A percentile compares a stretch with the other conserved stretches of the same genome.
Evolutionary conservation across 371 early-diverging fungal genomes (phyloP).

Genomic region (Apophysomyces elegans): DNA sequence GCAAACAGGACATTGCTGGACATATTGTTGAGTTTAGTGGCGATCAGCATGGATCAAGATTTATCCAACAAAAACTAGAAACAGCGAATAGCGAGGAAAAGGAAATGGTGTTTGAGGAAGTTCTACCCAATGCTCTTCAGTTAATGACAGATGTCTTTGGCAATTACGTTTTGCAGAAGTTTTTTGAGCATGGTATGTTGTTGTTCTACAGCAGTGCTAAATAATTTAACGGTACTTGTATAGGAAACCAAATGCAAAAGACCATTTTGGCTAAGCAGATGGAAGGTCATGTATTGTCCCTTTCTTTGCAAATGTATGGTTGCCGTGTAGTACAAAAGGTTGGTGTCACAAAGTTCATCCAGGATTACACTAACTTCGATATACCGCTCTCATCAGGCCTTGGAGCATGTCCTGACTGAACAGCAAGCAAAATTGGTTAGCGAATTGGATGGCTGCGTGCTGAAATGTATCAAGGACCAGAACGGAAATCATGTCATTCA

Average conservation of each 20-base stretch:
- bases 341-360: slow-evolving; percentile 7
- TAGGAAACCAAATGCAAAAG: slow-evolving; percentile 81
- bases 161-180: slow-evolving; percentile 99
- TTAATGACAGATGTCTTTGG: slow-evolving; percentile 99
- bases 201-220: background rate
- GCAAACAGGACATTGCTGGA: slow-evolving; percentile 82
- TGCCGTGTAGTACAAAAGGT: slow-evolving; percentile 99
- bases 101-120: slow-evolving; percentile 96
- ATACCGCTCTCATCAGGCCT: slow-evolving; percentile 50
- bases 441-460: slow-evolving; percentile 93
- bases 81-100: slow-evolving; percentile 92
- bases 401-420: slow-evolving; percentile 91
- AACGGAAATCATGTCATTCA: slow-evolving; percentile 99
- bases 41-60: slow-evolving; percentile 99
- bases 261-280: slow-evolving; percentile 88
- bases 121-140: slow-evolving; percentile 90
- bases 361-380: slow-evolving; percentile 11
- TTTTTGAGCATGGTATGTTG: slow-evolving; percentile 90
- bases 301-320: slow-evolving; percentile 99
- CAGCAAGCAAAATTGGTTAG: slow-evolving; percentile 90
- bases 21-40: slow-evolving; percentile 97
- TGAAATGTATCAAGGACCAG: slow-evolving; percentile 99
- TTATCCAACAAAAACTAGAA: slow-evolving; percentile 99
- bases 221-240: background rate
- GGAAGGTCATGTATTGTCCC: slow-evolving; percentile 91